Conservation (phyloP, 2,329 filamentous ascomycete species). For the Phoma herbarum region DNA sequence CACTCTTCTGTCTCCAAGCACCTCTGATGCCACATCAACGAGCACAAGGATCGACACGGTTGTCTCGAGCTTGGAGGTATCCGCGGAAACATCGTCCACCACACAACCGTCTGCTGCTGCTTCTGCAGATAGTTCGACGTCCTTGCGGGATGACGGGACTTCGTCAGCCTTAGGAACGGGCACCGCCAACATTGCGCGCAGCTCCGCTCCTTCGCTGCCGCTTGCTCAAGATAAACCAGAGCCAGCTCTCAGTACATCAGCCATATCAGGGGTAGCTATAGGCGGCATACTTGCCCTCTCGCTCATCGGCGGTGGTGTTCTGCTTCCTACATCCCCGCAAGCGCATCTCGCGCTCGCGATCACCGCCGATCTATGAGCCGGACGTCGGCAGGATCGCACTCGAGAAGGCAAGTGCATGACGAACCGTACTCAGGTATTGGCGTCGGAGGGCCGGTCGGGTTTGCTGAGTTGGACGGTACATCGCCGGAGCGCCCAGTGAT, state of each 20-base stretch:
- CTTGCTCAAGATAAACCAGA: background rate
- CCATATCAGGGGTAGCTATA: conserved; percentile 30
- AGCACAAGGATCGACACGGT: background rate
- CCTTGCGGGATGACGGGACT: background rate
- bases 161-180: background rate
- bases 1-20: background rate
- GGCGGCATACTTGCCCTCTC: conserved; percentile 24
- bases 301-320: conserved; percentile 20
- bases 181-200: background rate
- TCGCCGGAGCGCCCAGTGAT: conserved; percentile 4
- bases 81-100: background rate
- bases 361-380: background rate
- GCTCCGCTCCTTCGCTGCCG: background rate
- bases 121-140: background rate
- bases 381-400: background rate
- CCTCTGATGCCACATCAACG: background rate
- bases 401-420: conserved; percentile 4
- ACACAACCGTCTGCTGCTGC: background rate
- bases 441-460: background rate
- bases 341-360: background rate
- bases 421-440: background rate
- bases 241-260: conserved; percentile 14
- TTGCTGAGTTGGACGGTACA: conserved; percentile 9
- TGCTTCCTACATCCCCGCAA: conserved; percentile 24
- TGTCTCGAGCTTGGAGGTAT: background rate